Base-by-base conservation (phyloP, 176 grass and related monocot genomes). In the Avena eriantha region DNA sequence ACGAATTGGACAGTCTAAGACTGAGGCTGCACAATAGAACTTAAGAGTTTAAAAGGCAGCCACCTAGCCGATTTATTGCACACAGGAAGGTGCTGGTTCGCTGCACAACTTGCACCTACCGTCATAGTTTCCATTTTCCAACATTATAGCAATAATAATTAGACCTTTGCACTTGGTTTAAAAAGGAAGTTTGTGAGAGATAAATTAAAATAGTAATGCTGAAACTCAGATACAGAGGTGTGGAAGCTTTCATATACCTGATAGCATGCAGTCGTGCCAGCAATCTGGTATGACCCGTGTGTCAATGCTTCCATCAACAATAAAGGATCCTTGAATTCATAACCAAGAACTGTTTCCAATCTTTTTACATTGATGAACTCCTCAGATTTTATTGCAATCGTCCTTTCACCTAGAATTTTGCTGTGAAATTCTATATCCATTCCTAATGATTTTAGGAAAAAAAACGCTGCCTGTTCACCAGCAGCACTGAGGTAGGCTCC, bases 301-400 rank as follows among this genome's bases (percentile, higher is more conserved):
- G 90, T 97, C 86, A 97, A 73, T 50, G 92, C 92, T 90, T 97
- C 95, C 47, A 94, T 22, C 69, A 97, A 92, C 58, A 97, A 45
- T 68, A 84, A 83, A 45, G 33, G 33, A 65, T 97, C 92, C 51
- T 54, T 47, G 46, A 97, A 97, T 51, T 36, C 36, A 80, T 97
- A 97, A 31, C 65, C 64, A 17, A 94, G 80, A 36, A 91, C 63
- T 39, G 9, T 83, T 82, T 92, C 81, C 53, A 95, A 85, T 39
- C 83, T 69, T 79, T 61, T 73, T 59, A 87, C 53, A 26, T 97
- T 94, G 69, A 97, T 88, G 51, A 90, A 83, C 54, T 82, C 89
- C 58, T 88, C 85, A n/a, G 72, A 63, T 2, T 72, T 92, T 21
- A 1, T 59, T 24, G 60, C 10, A 73, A 78, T 39, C 59, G 61